These are phyloP conservation scores for Neoarthrinium moseri DNA, from an alignment of 2,329 filamentous ascomycete species.

Conservation along the genomic window DNA sequence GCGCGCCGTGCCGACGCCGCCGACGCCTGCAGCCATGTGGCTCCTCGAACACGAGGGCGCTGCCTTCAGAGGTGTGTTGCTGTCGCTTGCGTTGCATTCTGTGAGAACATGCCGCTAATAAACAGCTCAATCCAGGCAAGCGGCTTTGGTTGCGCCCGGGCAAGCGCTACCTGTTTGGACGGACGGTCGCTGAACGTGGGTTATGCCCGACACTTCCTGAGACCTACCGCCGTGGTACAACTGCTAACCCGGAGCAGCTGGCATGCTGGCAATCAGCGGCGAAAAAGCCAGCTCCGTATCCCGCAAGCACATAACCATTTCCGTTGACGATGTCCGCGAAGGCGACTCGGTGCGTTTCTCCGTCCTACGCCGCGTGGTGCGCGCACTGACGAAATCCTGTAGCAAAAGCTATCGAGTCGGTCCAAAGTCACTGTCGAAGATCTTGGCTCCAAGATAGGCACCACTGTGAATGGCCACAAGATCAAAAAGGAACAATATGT, in stretches of 20 bases:
- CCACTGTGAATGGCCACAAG: constrained; percentile 69
- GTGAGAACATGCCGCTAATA: constrained; percentile 8
- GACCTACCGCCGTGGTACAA: constrained; percentile 1
- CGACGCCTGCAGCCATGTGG: constrained; percentile 43
- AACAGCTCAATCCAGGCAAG: constrained; percentile 48
- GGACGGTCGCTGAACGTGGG: constrained; percentile 67
- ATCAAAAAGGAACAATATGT: constrained; percentile 61
- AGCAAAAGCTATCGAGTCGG: constrained; percentile 63
- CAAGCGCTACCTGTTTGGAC: constrained; percentile 81
- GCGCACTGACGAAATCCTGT: constrained; percentile 9
- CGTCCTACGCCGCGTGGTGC: neutral
- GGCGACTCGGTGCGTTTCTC: constrained; percentile 62
- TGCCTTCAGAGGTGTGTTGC: constrained; percentile 40
- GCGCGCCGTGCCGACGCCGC: neutral
- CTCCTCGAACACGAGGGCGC: constrained; percentile 52
- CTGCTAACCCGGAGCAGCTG: constrained; percentile 43
- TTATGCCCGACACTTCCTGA: constrained; percentile 5
- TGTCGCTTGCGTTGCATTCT: neutral
- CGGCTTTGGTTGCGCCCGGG: constrained; percentile 84
- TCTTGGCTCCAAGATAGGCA: constrained; percentile 80
- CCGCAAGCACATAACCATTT: constrained; percentile 80
- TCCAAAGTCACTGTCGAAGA: constrained; percentile 76
- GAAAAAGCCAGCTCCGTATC: constrained; percentile 77
- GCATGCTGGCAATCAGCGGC: constrained; percentile 60
- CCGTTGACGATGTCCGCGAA: constrained; percentile 62